These are phyloP conservation scores for Escallonia rubra DNA, from an alignment of 129 eudicot genomes.

Conservation along the genomic window DNA sequence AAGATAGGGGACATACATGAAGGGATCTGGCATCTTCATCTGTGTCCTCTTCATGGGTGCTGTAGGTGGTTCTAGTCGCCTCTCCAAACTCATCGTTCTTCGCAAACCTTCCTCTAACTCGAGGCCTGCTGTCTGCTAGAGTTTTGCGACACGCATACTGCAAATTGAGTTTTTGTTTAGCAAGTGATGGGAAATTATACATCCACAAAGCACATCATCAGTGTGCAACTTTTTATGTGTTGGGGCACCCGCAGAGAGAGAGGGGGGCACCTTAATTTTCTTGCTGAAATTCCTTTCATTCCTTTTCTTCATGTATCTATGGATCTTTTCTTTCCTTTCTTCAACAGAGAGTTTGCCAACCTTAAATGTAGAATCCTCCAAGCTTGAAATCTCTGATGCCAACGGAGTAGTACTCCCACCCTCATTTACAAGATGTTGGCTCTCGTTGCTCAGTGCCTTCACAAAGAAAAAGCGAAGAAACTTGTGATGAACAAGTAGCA, in stretches of 20 bases:
- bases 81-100: conserved; percentile 83
- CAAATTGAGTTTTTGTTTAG: background rate
- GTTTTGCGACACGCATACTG: conserved; percentile 96
- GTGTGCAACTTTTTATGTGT: background rate
- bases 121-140: conserved; percentile 89
- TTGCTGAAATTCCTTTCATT: conserved; percentile 90
- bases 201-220: background rate
- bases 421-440: conserved; percentile 51
- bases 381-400: conserved; percentile 69
- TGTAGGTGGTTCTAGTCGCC: conserved; percentile 24
- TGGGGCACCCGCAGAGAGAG: background rate
- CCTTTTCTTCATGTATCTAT: conserved; percentile 85
- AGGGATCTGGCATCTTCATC: conserved; percentile 52
- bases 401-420: conserved; percentile 47
- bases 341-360: conserved; percentile 61
- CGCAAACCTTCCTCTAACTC: conserved; percentile 94
- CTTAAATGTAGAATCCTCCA: conserved; percentile 67
- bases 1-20: conserved; percentile 19
- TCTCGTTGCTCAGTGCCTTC: conserved; percentile 61
- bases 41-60: conserved; percentile 59
- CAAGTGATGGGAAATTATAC: too few species aligned
- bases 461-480: background rate
- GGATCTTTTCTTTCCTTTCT: conserved; percentile 81
- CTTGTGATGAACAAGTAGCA: background rate
- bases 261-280: conserved; percentile 75